Evolutionary conservation across 1,284 basidiomycete genomes (phyloP).

Genomic region (Melampsora larici-populina): DNA sequence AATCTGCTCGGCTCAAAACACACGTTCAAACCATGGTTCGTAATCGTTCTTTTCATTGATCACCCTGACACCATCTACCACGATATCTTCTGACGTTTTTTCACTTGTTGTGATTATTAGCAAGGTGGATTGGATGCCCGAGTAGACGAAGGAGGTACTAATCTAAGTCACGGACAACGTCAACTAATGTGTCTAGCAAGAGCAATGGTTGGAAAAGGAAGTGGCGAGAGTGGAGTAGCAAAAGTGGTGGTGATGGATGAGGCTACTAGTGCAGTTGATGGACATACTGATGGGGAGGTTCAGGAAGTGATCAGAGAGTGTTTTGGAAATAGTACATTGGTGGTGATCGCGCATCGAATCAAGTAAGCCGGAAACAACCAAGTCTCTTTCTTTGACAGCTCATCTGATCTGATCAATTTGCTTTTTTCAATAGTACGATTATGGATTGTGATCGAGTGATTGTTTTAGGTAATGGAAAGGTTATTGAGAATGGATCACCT

Average conservation of each 20-base stretch:
- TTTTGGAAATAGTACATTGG: slow-evolving; percentile 56
- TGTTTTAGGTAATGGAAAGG: slow-evolving; percentile 59
- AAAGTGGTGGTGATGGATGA: slow-evolving; percentile 45
- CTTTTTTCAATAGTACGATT: slow-evolving; percentile 51
- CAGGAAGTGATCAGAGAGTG: slow-evolving; percentile 58
- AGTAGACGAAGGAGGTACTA: slow-evolving; percentile 75
- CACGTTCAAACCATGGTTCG: slow-evolving; percentile 65
- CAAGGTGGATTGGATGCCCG: slow-evolving; percentile 70
- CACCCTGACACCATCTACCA: background rate
- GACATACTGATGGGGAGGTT: slow-evolving; percentile 57
- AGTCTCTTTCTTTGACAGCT: background rate
- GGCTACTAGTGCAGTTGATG: slow-evolving; percentile 53
- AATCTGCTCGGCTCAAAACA: slow-evolving; percentile 65
- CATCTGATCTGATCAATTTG: background rate
- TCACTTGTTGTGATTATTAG: background rate
- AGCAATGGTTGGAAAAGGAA: slow-evolving; percentile 60
- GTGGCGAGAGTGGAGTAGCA: background rate
- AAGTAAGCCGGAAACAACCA: slow-evolving; percentile 43
- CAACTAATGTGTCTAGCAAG: slow-evolving; percentile 55
- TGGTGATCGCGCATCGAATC: slow-evolving; percentile 57
- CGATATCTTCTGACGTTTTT: background rate
- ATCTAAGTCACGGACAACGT: slow-evolving; percentile 77
- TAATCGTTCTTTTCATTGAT: background rate
- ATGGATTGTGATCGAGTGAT: slow-evolving; percentile 60
- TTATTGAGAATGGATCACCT: slow-evolving; percentile 63